Conservation (phyloP, 257 asterid species). For the Marsdenia floribunda region DNA sequence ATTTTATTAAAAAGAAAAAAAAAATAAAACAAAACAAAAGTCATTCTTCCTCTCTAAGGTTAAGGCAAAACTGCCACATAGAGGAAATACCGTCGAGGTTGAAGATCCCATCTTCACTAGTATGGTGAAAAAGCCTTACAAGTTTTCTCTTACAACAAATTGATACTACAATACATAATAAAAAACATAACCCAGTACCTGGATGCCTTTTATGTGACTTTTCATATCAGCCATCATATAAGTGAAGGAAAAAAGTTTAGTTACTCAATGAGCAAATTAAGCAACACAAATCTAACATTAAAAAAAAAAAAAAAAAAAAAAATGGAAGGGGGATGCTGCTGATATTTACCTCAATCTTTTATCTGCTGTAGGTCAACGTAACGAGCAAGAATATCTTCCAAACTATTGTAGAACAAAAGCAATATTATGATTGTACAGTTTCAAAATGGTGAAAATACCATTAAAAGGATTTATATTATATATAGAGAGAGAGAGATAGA, state of each 20-base stretch:
- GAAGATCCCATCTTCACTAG: too few species aligned
- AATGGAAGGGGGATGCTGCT: too few species aligned
- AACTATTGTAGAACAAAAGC: constrained; percentile 17
- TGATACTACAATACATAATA: neutral
- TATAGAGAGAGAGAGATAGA: too few species aligned
- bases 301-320: neutral
- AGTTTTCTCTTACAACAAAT: too few species aligned
- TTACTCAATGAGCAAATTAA: neutral
- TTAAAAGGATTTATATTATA: too few species aligned
- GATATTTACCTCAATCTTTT: constrained; percentile 33
- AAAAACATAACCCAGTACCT: constrained; percentile 32
- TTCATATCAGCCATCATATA: neutral
- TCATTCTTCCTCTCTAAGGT: too few species aligned
- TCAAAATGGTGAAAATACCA: neutral
- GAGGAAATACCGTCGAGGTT: too few species aligned
- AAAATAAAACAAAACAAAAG: too few species aligned
- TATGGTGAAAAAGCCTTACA: neutral
- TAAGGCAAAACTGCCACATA: too few species aligned
- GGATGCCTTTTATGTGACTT: constrained; percentile 40
- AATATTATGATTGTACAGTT: neutral
- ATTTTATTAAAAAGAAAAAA: too few species aligned
- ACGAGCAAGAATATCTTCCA: constrained; percentile 45
- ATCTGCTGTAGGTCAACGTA: constrained; percentile 42
- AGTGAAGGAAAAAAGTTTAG: neutral
- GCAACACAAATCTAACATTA: neutral